These are phyloP conservation scores for Crepidotus variabilis DNA, from an alignment of 768 basidiomycete genomes.

Conservation along the genomic window DNA sequence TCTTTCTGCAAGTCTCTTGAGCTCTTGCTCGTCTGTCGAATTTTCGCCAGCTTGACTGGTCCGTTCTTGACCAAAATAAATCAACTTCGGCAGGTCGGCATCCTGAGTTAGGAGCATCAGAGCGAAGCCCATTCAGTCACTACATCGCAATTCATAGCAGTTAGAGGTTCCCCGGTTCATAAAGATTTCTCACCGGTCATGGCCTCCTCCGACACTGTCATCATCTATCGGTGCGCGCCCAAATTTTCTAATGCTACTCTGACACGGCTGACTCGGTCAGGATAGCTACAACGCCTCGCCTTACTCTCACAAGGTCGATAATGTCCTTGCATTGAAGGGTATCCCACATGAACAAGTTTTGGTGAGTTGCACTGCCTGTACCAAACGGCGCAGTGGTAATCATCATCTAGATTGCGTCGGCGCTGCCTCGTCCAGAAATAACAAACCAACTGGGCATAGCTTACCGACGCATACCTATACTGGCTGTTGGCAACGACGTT, in stretches of 20 bases:
- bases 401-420: slow-evolving; percentile 37
- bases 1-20: no score
- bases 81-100: no score
- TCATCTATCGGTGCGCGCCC: slow-evolving; percentile 42
- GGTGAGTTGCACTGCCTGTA: slow-evolving; percentile 24
- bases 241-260: not conserved
- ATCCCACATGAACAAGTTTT: slow-evolving; percentile 45
- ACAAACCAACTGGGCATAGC: slow-evolving; percentile 46
- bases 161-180: no score
- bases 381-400: not conserved
- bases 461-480: slow-evolving; percentile 57
- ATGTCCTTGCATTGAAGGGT: slow-evolving; percentile 44
- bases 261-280: not conserved
- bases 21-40: no score
- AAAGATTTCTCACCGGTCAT: not conserved
- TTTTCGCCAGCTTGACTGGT: no score
- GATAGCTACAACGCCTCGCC: slow-evolving; percentile 50
- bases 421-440: slow-evolving; percentile 56
- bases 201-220: slow-evolving; percentile 22
- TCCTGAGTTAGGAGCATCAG: no score
- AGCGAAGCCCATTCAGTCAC: no score
- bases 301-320: slow-evolving; percentile 48
- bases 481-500: slow-evolving; percentile 58
- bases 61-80: no score
- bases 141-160: no score